phyloP scores from a whole-genome alignment of 2,329 filamentous ascomycete species.

The Hymenotorrendiella dingleyae region DNA sequence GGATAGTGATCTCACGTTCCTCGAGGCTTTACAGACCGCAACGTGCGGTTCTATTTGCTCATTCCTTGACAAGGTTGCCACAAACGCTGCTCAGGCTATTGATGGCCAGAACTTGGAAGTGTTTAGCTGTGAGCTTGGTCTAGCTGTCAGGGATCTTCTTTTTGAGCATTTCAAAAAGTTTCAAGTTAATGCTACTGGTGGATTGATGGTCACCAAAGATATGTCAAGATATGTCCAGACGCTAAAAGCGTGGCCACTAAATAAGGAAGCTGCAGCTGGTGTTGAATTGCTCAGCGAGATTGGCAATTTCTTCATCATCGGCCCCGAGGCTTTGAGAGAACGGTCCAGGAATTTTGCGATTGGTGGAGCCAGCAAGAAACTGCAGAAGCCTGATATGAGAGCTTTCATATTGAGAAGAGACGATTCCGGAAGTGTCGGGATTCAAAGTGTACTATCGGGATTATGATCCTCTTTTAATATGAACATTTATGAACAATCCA shows the following conservation, averaged over 20 bases:
- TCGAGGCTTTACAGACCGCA: conserved; percentile 76
- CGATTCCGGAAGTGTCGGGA: conserved; percentile 72
- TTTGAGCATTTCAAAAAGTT: conserved; percentile 95
- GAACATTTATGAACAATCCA: background rate
- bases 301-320: conserved; percentile 91
- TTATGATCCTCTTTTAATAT: conserved; percentile 22
- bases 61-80: conserved; percentile 67
- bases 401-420: conserved; percentile 81
- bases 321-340: conserved; percentile 69
- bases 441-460: conserved; percentile 71
- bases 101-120: conserved; percentile 78
- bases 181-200: conserved; percentile 85
- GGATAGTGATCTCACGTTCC: conserved; percentile 53
- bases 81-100: conserved; percentile 59
- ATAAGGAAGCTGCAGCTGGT: conserved; percentile 59
- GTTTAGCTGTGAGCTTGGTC: conserved; percentile 77
- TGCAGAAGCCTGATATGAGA: conserved; percentile 66
- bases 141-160: conserved; percentile 70
- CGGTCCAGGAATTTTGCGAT: conserved; percentile 53
- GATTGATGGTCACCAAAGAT: conserved; percentile 92
- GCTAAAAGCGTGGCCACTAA: conserved; percentile 73
- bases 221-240: conserved; percentile 89
- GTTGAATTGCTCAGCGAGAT: conserved; percentile 90
- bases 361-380: conserved; percentile 43
- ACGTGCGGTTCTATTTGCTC: conserved; percentile 77